Conservation (phyloP, 2,329 filamentous ascomycete genomes). For the Fragosphaeria purpurea region DNA sequence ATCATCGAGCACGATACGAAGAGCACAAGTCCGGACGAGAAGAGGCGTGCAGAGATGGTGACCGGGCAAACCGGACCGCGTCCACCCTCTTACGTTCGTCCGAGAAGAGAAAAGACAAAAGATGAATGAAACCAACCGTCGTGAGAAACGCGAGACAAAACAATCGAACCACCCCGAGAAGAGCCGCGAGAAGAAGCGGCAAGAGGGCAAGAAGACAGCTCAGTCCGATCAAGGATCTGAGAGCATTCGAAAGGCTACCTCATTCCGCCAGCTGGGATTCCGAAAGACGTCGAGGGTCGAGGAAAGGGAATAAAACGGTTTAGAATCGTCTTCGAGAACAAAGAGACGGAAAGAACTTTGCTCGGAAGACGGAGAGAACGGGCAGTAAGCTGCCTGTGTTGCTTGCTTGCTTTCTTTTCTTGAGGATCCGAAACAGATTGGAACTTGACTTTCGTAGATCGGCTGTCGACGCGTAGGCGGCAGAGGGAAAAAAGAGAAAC, state of each 20-base stretch:
- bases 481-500: neutral
- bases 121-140: no score
- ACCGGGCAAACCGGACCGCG: no score
- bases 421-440: no score
- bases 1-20: no score
- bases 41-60: no score
- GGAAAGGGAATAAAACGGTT: neutral
- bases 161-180: no score
- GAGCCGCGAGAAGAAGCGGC: conserved; percentile 1
- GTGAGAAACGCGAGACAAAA: no score
- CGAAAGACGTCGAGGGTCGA: neutral
- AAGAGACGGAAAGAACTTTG: neutral
- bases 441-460: neutral
- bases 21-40: no score
- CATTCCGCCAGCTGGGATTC: conserved; percentile 34
- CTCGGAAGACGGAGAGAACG: no score
- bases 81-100: no score
- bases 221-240: conserved; percentile 53
- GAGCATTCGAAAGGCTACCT: conserved; percentile 44
- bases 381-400: no score
- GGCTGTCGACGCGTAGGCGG: neutral
- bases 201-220: conserved; percentile 10
- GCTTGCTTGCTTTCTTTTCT: neutral
- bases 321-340: neutral
- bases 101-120: no score